Evolutionary conservation across 306 rosid genomes (phyloP).

Genomic region (Leucaena leucocephala): DNA sequence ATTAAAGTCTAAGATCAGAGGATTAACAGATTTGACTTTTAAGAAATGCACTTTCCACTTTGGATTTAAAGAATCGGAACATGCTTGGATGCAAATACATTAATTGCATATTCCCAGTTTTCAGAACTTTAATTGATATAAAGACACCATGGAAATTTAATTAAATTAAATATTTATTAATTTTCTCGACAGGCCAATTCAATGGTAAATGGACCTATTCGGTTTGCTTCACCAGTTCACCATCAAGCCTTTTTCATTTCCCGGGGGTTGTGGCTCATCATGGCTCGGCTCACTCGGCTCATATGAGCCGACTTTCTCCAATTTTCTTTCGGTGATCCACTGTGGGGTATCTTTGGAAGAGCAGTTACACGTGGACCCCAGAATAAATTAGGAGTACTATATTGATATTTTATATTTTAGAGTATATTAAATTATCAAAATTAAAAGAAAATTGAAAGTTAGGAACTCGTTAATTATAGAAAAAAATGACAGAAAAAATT

Average conservation of each 20-base stretch:
- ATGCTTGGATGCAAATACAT: slow-evolving; percentile 62
- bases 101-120: slow-evolving; percentile 47
- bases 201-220: background rate
- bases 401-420: background rate
- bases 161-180: slow-evolving; percentile 2
- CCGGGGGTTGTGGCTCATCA: background rate
- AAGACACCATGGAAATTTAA: slow-evolving; percentile 39
- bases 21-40: slow-evolving; percentile 14
- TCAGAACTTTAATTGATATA: slow-evolving; percentile 38
- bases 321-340: background rate
- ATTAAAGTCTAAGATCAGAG: background rate
- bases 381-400: background rate
- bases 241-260: background rate
- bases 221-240: background rate
- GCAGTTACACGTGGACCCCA: background rate
- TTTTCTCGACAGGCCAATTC: background rate
- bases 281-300: slow-evolving; percentile 17
- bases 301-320: background rate
- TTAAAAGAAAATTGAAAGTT: background rate
- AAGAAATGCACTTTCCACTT: slow-evolving; percentile 7
- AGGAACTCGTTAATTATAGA: too few relatives aligned
- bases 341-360: background rate
- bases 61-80: slow-evolving; percentile 12
- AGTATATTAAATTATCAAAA: background rate
- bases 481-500: too few relatives aligned